Percentiles rank a stretch among this genome's conserved stretches.
phyloP scores from a whole-genome alignment of 805 yeast species.

The Candida vaughaniae region DNA sequence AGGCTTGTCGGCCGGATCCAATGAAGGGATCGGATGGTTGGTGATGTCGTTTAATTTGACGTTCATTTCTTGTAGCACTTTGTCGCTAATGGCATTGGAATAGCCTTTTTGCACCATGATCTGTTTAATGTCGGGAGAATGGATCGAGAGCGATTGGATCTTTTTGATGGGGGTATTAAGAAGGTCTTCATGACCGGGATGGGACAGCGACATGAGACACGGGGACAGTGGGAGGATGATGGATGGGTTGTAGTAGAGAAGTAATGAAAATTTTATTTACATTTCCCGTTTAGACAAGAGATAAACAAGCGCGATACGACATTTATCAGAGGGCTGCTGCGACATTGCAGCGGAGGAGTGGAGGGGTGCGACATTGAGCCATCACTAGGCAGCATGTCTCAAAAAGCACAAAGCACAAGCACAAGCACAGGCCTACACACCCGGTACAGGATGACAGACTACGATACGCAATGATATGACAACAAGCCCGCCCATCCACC shows the following conservation, averaged over 20 bases:
- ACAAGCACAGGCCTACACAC: too few species aligned
- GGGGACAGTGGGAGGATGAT: neutral
- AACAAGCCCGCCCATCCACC: too few species aligned
- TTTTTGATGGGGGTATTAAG: slow-evolving; percentile 42
- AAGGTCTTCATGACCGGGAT: slow-evolving; percentile 11
- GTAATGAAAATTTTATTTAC: neutral
- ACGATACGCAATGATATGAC: too few species aligned
- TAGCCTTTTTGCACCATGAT: slow-evolving; percentile 45
- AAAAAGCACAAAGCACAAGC: too few species aligned
- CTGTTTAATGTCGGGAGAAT: slow-evolving; percentile 27
- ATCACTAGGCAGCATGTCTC: too few species aligned
- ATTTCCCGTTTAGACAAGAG: neutral
- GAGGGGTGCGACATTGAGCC: too few species aligned
- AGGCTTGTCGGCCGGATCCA: neutral
- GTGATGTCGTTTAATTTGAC: slow-evolving; percentile 19
- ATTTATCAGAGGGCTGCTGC: neutral
- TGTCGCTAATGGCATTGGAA: slow-evolving; percentile 45
- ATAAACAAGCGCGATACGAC: neutral
- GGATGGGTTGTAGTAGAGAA: neutral
- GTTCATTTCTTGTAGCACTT: slow-evolving; percentile 47
- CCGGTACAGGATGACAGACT: too few species aligned
- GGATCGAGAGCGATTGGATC: slow-evolving; percentile 30
- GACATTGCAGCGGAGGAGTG: neutral
- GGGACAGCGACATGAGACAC: neutral
- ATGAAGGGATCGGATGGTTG: slow-evolving; percentile 4